Conservation (phyloP, 768 basidiomycete genomes). For the Psilocybe cubensis region DNA sequence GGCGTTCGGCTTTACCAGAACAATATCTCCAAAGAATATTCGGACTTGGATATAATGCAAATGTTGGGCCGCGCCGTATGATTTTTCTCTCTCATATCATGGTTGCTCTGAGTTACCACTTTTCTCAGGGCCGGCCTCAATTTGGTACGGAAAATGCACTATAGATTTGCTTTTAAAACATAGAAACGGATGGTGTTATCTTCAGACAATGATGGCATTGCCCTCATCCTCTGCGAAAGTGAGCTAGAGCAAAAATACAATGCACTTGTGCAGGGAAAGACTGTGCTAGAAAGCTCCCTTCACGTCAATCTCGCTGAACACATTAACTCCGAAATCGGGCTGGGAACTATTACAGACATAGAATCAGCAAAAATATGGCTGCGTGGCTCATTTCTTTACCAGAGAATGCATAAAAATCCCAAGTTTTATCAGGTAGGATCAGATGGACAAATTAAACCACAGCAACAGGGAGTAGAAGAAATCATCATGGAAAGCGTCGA, state of each 20-base stretch:
- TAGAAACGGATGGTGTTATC: not conserved
- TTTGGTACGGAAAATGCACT: constrained; percentile 56
- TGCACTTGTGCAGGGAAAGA: constrained; percentile 68
- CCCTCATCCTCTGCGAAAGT: constrained; percentile 81
- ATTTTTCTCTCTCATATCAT: not conserved
- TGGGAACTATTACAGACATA: constrained; percentile 78
- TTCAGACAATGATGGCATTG: constrained; percentile 81
- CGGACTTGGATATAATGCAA: constrained; percentile 91
- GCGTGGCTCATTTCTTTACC: constrained; percentile 82
- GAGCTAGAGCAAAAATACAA: constrained; percentile 75
- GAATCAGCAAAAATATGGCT: constrained; percentile 83
- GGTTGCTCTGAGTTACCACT: not conserved
- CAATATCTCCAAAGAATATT: constrained; percentile 75
- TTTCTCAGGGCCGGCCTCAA: constrained; percentile 79
- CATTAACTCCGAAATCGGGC: constrained; percentile 90
- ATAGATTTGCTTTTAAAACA: not conserved
- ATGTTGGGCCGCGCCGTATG: constrained; percentile 94
- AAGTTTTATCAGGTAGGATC: constrained; percentile 64
- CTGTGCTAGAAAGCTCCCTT: constrained; percentile 82
- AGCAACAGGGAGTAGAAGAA: constrained; percentile 74
- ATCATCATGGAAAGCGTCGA: constrained; percentile 71
- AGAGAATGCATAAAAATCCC: constrained; percentile 86
- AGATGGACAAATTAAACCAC: constrained; percentile 57
- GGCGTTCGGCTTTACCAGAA: constrained; percentile 85
- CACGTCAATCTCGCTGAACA: constrained; percentile 88